These are phyloP conservation scores for Sarocladiaceae sp. DNA, from an alignment of 2,329 filamentous ascomycete genomes.

Conservation along the genomic window DNA sequence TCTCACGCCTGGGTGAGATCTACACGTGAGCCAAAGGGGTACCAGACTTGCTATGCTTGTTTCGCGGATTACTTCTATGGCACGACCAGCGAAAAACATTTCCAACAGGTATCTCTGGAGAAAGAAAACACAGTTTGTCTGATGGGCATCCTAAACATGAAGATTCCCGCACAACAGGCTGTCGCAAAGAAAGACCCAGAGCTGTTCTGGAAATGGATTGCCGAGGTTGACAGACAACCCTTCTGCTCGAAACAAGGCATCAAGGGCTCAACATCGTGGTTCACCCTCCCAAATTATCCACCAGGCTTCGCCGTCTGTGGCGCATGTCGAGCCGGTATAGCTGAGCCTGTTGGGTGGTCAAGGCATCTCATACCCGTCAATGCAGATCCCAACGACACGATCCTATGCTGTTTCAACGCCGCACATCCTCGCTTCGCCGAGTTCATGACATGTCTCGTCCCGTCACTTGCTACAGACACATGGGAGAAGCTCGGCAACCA, in stretches of 20 bases:
- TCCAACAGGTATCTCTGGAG: neutral
- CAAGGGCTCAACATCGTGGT: constrained; percentile 11
- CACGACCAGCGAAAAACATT: constrained; percentile 9
- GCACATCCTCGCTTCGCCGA: neutral
- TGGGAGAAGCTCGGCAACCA: neutral
- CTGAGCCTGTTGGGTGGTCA: neutral
- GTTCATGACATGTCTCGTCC: neutral
- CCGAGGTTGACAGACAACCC: neutral
- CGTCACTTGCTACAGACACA: neutral
- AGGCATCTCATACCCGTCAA: neutral
- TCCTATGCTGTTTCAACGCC: neutral
- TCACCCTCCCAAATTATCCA: constrained; percentile 10
- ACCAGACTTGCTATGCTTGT: constrained; percentile 15
- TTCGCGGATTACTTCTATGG: constrained; percentile 12
- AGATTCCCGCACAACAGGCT: neutral
- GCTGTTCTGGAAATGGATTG: constrained; percentile 6
- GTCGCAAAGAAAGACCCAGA: neutral
- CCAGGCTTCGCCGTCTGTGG: constrained; percentile 13
- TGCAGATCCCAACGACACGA: neutral
- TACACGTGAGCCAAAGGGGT: neutral
- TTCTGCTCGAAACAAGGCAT: constrained; percentile 5
- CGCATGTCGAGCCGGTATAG: constrained; percentile 12
- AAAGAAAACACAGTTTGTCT: neutral
- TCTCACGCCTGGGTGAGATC: neutral
- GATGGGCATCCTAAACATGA: neutral